Base-by-base conservation (phyloP, 2,329 filamentous ascomycete genomes). In the Geosmithia morbida region DNA sequence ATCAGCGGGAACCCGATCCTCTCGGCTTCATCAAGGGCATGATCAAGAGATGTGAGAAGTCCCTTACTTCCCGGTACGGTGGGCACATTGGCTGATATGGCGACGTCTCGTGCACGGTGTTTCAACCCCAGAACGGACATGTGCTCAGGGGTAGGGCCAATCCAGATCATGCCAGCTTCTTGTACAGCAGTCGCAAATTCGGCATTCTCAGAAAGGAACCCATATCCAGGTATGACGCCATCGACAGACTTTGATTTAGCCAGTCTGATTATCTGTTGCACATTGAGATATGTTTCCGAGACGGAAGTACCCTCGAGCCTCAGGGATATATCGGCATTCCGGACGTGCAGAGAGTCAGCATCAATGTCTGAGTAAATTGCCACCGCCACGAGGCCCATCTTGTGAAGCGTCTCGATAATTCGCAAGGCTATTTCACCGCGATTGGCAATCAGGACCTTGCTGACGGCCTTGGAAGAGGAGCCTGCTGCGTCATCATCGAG, bases 381-480 rank as follows among this genome's bases (percentile, higher is more conserved):
- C 3, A 83, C 81, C 10, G 82, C 81, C 43, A 73, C 71, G 54
- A 87, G 79, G 22, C 81, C 80, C 57, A 83, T 75, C 51, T 78
- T 72, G 16, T 75, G 71, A 17, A 83, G 77, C 17, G 83, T 86
- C 44, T 73, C 69, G 51, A 81, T 77, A 40, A 87, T 83, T 48
- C 84, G 76, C 61, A 85, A 66, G 19, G 84, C 84, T 53, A 87
- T 87, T 56, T 87, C 83, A 51, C 83, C 84, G 52, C 84, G 71
- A 57, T 87, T 88, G 10, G 83, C 83, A 53, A 87, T 83, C 1
- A 87, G 68, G n/a, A 65, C 33, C 11, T 3, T 37, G 33, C 11
- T 6, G 11, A 37, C 11, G 10, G 33, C 33, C 33, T 37, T 37
- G 14, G 33, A 16, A 11, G 33, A 11, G 14, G 54, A 11, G 50